Percentiles rank a stretch among this genome's conserved stretches.
These are phyloP conservation scores for Macadamia integrifolia DNA, from an alignment of 164 flowering plant genomes.

Conservation along the genomic window DNA sequence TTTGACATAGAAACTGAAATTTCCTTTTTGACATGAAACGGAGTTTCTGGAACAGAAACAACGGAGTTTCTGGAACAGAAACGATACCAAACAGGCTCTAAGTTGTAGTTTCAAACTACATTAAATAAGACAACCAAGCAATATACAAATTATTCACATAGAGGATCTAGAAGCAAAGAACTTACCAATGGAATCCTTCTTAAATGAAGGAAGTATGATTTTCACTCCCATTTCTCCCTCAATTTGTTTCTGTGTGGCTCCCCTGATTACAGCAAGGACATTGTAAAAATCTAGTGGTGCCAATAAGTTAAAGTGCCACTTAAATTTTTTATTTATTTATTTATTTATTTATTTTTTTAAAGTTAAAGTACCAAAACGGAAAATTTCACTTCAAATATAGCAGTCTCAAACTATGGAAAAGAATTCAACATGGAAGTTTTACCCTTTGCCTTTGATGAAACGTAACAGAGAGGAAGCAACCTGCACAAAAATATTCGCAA, in stretches of 20 bases:
- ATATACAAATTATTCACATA: too few species aligned
- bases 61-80: too few species aligned
- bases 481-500: constrained; percentile 31
- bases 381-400: background rate
- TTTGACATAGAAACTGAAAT: too few species aligned
- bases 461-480: constrained; percentile 66
- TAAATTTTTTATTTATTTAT: too few species aligned
- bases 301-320: background rate
- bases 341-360: too few species aligned
- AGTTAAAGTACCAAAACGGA: background rate
- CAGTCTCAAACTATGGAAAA: background rate
- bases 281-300: background rate
- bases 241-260: constrained; percentile 51
- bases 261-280: constrained; percentile 32
- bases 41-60: too few species aligned
- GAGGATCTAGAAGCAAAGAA: constrained; percentile 4
- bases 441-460: constrained; percentile 76
- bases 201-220: constrained; percentile 59
- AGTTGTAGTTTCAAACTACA: too few species aligned
- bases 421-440: constrained; percentile 9
- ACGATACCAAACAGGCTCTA: too few species aligned
- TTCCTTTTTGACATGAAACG: too few species aligned
- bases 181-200: constrained; percentile 54
- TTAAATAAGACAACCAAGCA: too few species aligned
- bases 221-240: constrained; percentile 66